phyloP scores from a whole-genome alignment of 1,284 basidiomycete genomes.

The Apiotrichum veenhuisii region DNA sequence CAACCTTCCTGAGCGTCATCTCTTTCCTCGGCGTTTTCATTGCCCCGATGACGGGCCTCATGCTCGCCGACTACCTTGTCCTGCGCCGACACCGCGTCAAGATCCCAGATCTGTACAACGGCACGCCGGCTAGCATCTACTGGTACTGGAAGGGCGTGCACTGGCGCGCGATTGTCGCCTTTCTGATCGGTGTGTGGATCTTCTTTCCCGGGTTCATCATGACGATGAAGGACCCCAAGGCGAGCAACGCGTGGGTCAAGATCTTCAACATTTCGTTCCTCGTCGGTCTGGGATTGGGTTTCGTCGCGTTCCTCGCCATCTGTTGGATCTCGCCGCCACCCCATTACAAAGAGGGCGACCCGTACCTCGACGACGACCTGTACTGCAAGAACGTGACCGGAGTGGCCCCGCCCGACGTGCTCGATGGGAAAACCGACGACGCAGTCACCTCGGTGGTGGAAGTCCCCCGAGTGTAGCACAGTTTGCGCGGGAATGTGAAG shows the following conservation, averaged over 20 bases:
- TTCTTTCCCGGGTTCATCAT: slow-evolving; percentile 31
- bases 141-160: slow-evolving; percentile 33
- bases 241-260: slow-evolving; percentile 22
- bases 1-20: slow-evolving; percentile 47
- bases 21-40: slow-evolving; percentile 42
- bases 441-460: too few species aligned
- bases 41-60: slow-evolving; percentile 44
- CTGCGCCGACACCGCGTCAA: slow-evolving; percentile 41
- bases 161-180: slow-evolving; percentile 29
- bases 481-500: too few species aligned
- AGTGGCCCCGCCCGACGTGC: not conserved
- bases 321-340: slow-evolving; percentile 22
- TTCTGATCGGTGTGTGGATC: slow-evolving; percentile 18
- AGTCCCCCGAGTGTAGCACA: too few species aligned
- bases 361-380: slow-evolving; percentile 12
- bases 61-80: slow-evolving; percentile 50
- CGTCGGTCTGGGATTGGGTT: slow-evolving; percentile 20
- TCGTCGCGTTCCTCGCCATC: slow-evolving; percentile 15
- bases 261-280: slow-evolving; percentile 34
- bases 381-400: not conserved
- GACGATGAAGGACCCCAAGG: slow-evolving; percentile 14
- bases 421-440: too few species aligned
- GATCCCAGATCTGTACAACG: slow-evolving; percentile 40
- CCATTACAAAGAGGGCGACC: slow-evolving; percentile 9
- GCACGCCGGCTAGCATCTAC: slow-evolving; percentile 21